phyloP scores from a whole-genome alignment of 768 basidiomycete genomes.

The Lactarius pseudohatsudake region DNA sequence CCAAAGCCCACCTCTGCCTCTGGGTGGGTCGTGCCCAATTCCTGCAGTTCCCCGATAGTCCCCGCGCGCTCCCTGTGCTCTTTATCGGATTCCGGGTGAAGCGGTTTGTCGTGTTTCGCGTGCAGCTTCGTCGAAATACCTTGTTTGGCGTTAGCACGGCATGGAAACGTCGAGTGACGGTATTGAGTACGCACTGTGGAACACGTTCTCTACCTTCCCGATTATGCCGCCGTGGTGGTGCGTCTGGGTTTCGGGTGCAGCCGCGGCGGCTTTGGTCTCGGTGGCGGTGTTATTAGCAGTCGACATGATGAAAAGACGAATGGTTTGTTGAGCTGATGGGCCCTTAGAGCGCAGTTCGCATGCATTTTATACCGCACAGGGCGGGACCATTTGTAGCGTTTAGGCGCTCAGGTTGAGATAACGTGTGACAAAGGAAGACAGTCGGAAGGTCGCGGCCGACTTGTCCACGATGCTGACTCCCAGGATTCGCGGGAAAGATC shows the following conservation, averaged over 20 bases:
- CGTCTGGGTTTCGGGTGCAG: neutral
- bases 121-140: neutral
- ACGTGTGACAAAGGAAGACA: neutral
- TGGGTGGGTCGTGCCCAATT: constrained; percentile 2
- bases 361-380: neutral
- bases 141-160: neutral
- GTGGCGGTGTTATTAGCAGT: neutral
- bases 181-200: neutral
- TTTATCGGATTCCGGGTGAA: neutral
- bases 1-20: neutral
- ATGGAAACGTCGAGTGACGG: neutral
- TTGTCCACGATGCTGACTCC: neutral
- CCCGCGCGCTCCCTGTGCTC: constrained; percentile 2
- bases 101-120: neutral
- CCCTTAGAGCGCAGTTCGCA: neutral
- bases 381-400: no score
- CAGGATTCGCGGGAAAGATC: neutral
- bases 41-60: neutral
- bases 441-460: constrained; percentile 1
- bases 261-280: neutral
- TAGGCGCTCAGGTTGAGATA: neutral
- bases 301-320: neutral
- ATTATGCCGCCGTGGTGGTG: constrained; percentile 3
- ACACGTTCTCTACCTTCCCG: constrained; percentile 2
- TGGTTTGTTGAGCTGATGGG: neutral